Percentiles rank a stretch among this genome's conserved stretches.
Conservation (phyloP, 2,329 filamentous ascomycete genomes). For the Mollisia scopiformis region DNA sequence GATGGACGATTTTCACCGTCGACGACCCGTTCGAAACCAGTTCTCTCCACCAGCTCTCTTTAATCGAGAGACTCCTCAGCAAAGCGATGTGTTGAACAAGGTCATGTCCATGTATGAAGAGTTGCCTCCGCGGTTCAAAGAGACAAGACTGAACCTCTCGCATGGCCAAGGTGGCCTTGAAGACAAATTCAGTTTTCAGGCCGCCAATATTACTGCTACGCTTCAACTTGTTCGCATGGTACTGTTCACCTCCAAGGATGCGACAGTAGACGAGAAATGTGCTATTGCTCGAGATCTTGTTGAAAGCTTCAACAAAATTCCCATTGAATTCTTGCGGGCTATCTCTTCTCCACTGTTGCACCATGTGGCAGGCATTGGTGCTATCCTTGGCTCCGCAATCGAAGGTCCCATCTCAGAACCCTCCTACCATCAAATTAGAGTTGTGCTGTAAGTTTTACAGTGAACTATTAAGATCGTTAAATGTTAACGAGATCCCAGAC, state of each 20-base stretch:
- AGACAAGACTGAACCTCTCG: conserved; percentile 1
- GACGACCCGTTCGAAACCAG: conserved; percentile 1
- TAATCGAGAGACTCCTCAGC: conserved; percentile 5
- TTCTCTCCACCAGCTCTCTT: conserved; percentile 15
- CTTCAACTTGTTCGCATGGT: conserved; percentile 48
- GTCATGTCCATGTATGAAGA: conserved; percentile 25
- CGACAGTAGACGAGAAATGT: conserved; percentile 47
- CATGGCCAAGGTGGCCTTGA: neutral
- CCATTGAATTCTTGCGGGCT: conserved; percentile 47
- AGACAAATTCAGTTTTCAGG: conserved; percentile 47
- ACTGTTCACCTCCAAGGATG: conserved; percentile 41
- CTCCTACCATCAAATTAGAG: conserved; percentile 37
- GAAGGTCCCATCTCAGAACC: conserved; percentile 30
- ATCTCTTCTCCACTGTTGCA: conserved; percentile 52
- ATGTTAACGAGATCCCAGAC: conserved; percentile 9
- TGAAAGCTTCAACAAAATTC: conserved; percentile 45
- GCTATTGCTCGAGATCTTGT: conserved; percentile 48
- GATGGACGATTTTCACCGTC: conserved; percentile 22
- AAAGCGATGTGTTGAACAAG: conserved; percentile 18
- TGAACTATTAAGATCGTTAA: neutral
- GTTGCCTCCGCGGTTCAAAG: conserved; percentile 24
- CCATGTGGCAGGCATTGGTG: conserved; percentile 51
- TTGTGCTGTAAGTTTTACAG: conserved; percentile 39
- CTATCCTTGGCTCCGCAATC: conserved; percentile 51
- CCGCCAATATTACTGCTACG: conserved; percentile 53